Conservation (phyloP, 495 filamentous ascomycete genomes). For the Cercophora newfieldiana region DNA sequence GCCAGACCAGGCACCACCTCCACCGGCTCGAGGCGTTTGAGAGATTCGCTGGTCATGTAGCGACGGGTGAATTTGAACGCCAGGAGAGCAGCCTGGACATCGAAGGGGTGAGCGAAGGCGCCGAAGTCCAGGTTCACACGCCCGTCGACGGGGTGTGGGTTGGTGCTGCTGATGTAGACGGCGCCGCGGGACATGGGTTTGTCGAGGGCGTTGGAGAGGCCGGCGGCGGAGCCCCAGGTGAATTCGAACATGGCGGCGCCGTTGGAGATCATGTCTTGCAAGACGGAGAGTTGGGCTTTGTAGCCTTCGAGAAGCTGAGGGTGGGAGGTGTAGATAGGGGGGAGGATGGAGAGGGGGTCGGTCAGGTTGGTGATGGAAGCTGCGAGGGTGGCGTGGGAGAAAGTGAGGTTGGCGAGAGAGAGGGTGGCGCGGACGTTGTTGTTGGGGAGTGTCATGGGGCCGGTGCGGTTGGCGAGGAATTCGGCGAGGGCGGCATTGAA, state of each 20-base stretch:
- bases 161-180: conserved; percentile 35
- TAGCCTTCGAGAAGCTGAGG: conserved; percentile 28
- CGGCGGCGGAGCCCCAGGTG: conserved; percentile 25
- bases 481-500: conserved; percentile 36
- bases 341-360: conserved; percentile 33
- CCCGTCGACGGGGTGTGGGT: conserved; percentile 29
- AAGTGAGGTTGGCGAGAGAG: conserved; percentile 28
- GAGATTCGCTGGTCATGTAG: conserved; percentile 32
- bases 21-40: conserved; percentile 36
- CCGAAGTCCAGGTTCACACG: conserved; percentile 29
- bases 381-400: conserved; percentile 22
- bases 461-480: conserved; percentile 37
- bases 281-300: conserved; percentile 32
- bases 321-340: conserved; percentile 17
- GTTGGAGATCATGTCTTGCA: conserved; percentile 22
- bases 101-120: conserved; percentile 34
- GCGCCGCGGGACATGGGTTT: conserved; percentile 41
- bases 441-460: conserved; percentile 31
- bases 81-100: conserved; percentile 25
- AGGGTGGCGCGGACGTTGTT: conserved; percentile 34
- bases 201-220: conserved; percentile 31
- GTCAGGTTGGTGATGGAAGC: conserved; percentile 22
- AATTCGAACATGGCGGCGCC: conserved; percentile 26
- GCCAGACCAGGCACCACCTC: conserved; percentile 25
- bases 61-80: conserved; percentile 30